These are phyloP conservation scores for Phaeotremella fagi DNA, from an alignment of 768 basidiomycete genomes.

Conservation along the genomic window DNA sequence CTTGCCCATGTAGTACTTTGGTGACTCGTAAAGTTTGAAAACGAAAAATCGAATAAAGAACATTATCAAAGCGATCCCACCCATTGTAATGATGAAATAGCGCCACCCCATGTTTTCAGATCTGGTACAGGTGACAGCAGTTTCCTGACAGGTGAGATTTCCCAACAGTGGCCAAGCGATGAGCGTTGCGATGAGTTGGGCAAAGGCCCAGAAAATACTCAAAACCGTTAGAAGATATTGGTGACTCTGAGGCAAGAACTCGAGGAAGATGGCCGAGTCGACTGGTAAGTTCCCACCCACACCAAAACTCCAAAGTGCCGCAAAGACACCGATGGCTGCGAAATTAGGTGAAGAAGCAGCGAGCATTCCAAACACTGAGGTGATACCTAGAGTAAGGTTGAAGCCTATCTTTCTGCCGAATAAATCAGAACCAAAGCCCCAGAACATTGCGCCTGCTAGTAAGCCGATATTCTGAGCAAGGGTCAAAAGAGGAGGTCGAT, in stretches of 20 bases:
- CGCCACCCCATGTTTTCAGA: conserved; percentile 61
- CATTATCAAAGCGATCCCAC: conserved; percentile 54
- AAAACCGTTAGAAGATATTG: conserved; percentile 55
- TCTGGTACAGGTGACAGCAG: conserved; percentile 54
- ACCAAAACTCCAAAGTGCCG: conserved; percentile 39
- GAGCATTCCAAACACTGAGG: conserved; percentile 47
- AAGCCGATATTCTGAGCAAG: no score
- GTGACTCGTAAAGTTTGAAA: conserved; percentile 60
- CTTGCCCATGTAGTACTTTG: conserved; percentile 60
- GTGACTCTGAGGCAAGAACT: conserved; percentile 36
- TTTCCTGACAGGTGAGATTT: conserved; percentile 47
- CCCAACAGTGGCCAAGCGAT: conserved; percentile 30
- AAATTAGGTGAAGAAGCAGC: conserved; percentile 49
- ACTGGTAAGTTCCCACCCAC: conserved; percentile 51
- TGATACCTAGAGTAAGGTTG: conserved; percentile 50
- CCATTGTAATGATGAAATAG: conserved; percentile 53
- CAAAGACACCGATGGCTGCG: conserved; percentile 47
- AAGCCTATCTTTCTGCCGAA: no score
- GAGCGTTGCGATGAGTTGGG: conserved; percentile 51
- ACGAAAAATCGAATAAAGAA: conserved; percentile 58
- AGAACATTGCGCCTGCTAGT: no score
- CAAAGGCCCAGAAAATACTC: conserved; percentile 53
- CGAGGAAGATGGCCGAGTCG: conserved; percentile 48
- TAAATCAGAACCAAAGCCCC: no score
- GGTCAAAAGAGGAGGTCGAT: no score